Conservation (phyloP, 2,329 filamentous ascomycete species). For the Colletotrichum sp. region DNA sequence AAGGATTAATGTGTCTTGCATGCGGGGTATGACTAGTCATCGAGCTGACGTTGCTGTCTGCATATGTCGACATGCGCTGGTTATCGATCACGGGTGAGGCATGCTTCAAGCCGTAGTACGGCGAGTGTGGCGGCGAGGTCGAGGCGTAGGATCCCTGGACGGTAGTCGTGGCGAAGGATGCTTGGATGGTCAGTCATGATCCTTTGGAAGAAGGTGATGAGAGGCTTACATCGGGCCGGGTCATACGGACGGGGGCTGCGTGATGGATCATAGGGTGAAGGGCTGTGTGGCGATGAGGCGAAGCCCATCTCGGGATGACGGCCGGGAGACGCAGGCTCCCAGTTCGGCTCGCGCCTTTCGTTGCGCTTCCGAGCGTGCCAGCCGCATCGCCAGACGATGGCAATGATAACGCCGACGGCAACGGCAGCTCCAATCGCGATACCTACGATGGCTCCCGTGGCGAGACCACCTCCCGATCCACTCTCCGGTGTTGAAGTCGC, state of each 20-base stretch:
- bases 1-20: neutral
- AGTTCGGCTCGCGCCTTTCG: constrained; percentile 9
- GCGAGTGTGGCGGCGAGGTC: constrained; percentile 5
- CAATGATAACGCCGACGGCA: constrained; percentile 3
- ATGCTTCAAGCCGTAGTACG: constrained; percentile 4
- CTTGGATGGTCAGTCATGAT: neutral
- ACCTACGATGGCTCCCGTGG: constrained; percentile 21
- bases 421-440: constrained; percentile 23
- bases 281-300: neutral
- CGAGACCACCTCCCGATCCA: neutral
- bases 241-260: neutral
- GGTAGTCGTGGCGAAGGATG: constrained; percentile 2
- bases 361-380: constrained; percentile 19
- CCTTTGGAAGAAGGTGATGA: neutral
- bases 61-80: neutral
- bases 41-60: constrained; percentile 11
- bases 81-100: neutral
- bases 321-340: neutral
- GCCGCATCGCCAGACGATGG: constrained; percentile 16
- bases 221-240: neutral
- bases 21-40: neutral
- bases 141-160: neutral
- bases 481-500: neutral
- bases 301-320: constrained; percentile 13
- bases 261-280: neutral